Evolutionary conservation across 768 basidiomycete genomes (phyloP), one percentile per base, ranked within the genome.

Genomic region (Suillus subalutaceus): DNA sequence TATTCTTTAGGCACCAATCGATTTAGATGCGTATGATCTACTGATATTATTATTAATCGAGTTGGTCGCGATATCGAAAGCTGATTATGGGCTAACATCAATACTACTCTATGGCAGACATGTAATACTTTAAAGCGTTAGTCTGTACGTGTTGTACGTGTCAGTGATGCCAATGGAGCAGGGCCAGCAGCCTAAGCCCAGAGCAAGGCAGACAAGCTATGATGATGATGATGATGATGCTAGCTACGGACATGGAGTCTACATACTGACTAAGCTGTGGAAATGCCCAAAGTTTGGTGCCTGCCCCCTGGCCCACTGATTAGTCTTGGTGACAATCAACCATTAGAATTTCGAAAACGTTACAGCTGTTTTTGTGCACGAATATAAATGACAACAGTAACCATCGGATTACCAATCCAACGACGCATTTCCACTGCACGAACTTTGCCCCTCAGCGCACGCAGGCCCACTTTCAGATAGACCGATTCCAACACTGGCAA

Each of bases 401-500:
- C 15, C 6, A 52, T 26, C n/a, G 38, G 41, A 59, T 66, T 41
- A 68, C 67, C 67, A 68, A 38, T 68, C 65, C 66, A 68, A 23
- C 23, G 65, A 40, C 3, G 67, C 46, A 57, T 68, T 68, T 30
- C 56, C 67, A 32, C 18, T 43, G 35, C 63, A 56, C 3, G 35
- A 35, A 43, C 30, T 57, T 43, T 16, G 50, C 23, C 23, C 60
- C 12, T 62, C 67, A 50, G 55, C 20, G 52, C 67, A 67, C 37
- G 65, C 44, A 46, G 65, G 43, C 37, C 57, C 64, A 44, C 61
- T 38, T 41, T 65, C 35, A 44, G 64, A 9, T 23, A 8, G 13
- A 30, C 60, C 32, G 3, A 64, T 20, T 23, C 56, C 65, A 6
- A 63, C 53, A 6, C 73, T 75, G 8, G 78, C 79, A 30, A 83